These are phyloP conservation scores for Crithidia bombi DNA, from an alignment of 208 protist genomes.

Conservation along the genomic window DNA sequence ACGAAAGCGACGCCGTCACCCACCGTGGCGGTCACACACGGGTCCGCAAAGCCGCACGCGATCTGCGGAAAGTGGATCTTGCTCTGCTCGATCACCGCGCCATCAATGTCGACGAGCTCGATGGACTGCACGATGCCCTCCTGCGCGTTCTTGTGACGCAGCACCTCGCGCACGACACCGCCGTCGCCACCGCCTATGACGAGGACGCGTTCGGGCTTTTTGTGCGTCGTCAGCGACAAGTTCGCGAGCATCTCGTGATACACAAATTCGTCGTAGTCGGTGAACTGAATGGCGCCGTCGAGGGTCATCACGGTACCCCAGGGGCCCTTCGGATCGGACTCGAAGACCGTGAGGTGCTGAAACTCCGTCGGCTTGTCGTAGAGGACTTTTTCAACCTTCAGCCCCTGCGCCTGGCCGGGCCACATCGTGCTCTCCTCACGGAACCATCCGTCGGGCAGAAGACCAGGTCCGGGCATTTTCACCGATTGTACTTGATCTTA, in stretches of 20 bases:
- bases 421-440: constrained; percentile 88
- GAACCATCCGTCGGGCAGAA: constrained; percentile 90
- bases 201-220: constrained; percentile 92
- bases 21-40: constrained; percentile 71
- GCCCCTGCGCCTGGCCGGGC: constrained; percentile 87
- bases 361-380: constrained; percentile 82
- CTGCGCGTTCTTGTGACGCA: constrained; percentile 85
- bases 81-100: constrained; percentile 84
- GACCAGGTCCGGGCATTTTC: constrained; percentile 73
- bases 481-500: no score
- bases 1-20: constrained; percentile 91
- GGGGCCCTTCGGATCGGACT: constrained; percentile 78
- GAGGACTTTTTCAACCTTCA: constrained; percentile 91
- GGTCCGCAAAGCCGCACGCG: constrained; percentile 71
- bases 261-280: constrained; percentile 97
- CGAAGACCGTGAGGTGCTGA: constrained; percentile 91
- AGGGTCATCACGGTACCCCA: constrained; percentile 97
- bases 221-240: constrained; percentile 91
- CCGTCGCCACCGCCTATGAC: constrained; percentile 98
- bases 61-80: constrained; percentile 89
- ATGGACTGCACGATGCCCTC: constrained; percentile 81
- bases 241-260: constrained; percentile 99
- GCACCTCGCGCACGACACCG: constrained; percentile 96
- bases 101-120: constrained; percentile 98
- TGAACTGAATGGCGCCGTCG: constrained; percentile 97